phyloP scores from a whole-genome alignment of 805 yeast species.

The Nakazawaea laoshanensis region DNA sequence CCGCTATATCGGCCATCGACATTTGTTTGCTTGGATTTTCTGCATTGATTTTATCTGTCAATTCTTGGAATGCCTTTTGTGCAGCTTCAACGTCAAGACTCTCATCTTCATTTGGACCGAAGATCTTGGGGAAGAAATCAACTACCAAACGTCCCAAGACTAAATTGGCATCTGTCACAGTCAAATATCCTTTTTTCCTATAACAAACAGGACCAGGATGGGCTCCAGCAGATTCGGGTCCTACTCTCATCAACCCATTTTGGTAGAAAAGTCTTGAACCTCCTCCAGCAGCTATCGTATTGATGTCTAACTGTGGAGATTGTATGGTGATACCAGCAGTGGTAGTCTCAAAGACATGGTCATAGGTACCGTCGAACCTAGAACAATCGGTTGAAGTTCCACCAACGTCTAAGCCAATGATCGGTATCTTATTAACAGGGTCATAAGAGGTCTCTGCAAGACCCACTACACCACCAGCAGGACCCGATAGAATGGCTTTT shows the following conservation, averaged over 20 bases:
- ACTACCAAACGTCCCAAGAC: constrained; percentile 65
- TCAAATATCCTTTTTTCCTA: constrained; percentile 75
- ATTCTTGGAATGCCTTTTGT: constrained; percentile 35
- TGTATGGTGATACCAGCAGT: constrained; percentile 81
- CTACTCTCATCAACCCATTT: constrained; percentile 70
- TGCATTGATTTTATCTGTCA: constrained; percentile 49
- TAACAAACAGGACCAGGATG: constrained; percentile 90
- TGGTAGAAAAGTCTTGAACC: constrained; percentile 62
- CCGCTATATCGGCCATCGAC: constrained; percentile 63
- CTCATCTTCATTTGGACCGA: constrained; percentile 74
- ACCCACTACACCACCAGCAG: constrained; percentile 98
- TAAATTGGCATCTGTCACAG: constrained; percentile 81
- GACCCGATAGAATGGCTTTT: constrained; percentile 86
- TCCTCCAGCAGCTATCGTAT: constrained; percentile 83
- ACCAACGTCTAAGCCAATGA: constrained; percentile 85
- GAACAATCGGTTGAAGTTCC: constrained; percentile 87
- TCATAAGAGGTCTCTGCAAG: constrained; percentile 76
- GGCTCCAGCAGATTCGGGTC: constrained; percentile 82
- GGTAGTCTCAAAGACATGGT: constrained; percentile 75
- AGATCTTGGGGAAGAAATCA: constrained; percentile 70
- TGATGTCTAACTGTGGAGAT: constrained; percentile 76
- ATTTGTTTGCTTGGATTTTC: constrained; percentile 31
- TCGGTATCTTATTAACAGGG: constrained; percentile 43
- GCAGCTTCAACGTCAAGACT: constrained; percentile 54
- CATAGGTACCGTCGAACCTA: constrained; percentile 59